phyloP scores from a whole-genome alignment of 2,329 filamentous ascomycete genomes.

The Laburnicola sp. region DNA sequence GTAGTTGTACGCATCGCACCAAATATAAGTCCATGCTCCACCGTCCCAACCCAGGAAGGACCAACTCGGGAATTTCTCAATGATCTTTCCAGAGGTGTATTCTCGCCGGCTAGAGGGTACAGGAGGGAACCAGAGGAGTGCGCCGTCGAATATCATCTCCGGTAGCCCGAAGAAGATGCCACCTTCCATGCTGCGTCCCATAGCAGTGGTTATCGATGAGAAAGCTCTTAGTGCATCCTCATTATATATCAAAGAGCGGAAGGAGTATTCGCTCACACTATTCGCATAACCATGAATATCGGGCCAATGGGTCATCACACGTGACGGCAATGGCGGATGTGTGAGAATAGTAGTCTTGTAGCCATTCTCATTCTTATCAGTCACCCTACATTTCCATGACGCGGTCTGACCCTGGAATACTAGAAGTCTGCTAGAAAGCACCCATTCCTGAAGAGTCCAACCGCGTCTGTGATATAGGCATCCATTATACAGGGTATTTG shows the following conservation, averaged over 20 bases:
- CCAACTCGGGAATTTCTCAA: constrained; percentile 1
- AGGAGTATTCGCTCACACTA: background rate
- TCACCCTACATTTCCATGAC: constrained; percentile 3
- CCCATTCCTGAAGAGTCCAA: constrained; percentile 14
- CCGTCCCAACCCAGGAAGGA: background rate
- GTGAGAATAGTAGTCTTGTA: background rate
- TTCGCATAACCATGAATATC: constrained; percentile 1
- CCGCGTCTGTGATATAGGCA: constrained; percentile 5
- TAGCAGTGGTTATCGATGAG: constrained; percentile 5
- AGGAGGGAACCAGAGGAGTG: constrained; percentile 11
- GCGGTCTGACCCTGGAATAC: constrained; percentile 6
- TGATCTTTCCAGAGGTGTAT: background rate
- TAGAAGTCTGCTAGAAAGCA: constrained; percentile 5
- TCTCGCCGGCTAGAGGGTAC: background rate
- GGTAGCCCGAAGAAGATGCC: constrained; percentile 17
- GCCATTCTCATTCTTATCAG: background rate
- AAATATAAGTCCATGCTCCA: background rate
- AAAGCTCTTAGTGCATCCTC: constrained; percentile 15
- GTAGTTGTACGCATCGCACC: background rate
- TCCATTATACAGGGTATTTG: background rate
- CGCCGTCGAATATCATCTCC: constrained; percentile 12
- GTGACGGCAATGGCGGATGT: background rate
- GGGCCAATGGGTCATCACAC: background rate
- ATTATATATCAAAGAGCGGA: constrained; percentile 7
- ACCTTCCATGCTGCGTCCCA: constrained; percentile 1